These are phyloP conservation scores for Backusella australiensis DNA, from an alignment of 192 early-diverging fungal species.

Conservation along the genomic window DNA sequence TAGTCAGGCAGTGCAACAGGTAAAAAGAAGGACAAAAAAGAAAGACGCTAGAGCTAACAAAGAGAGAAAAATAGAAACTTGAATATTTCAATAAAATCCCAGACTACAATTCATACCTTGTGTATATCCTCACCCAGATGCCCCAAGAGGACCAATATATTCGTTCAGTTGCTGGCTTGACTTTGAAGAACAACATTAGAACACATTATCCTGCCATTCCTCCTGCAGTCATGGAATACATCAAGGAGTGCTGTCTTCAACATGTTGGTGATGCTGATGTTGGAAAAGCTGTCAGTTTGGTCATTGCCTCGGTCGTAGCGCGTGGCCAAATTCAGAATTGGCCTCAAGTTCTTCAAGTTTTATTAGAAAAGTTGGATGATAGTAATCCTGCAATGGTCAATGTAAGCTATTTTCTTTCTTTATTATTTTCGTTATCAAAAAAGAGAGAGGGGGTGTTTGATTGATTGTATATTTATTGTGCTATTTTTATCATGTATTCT, in stretches of 20 bases:
- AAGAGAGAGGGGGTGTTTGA: background rate
- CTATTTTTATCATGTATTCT: background rate
- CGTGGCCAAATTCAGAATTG: slow-evolving; percentile 69
- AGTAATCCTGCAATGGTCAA: slow-evolving; percentile 71
- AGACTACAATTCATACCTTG: slow-evolving; percentile 92
- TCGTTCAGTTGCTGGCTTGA: slow-evolving; percentile 86
- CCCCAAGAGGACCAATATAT: slow-evolving; percentile 67
- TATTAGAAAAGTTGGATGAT: slow-evolving; percentile 79
- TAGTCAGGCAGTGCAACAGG: slow-evolving; percentile 73
- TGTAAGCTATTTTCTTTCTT: slow-evolving; percentile 42
- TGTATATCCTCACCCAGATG: slow-evolving; percentile 81
- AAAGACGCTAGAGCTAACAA: background rate
- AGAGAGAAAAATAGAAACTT: slow-evolving; percentile 53
- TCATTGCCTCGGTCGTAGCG: slow-evolving; percentile 85
- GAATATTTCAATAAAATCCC: slow-evolving; percentile 81
- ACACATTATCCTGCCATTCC: slow-evolving; percentile 55
- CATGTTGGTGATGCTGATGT: slow-evolving; percentile 73
- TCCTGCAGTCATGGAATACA: slow-evolving; percentile 45
- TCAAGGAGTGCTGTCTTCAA: slow-evolving; percentile 34
- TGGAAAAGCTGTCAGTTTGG: slow-evolving; percentile 79
- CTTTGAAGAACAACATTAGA: slow-evolving; percentile 81
- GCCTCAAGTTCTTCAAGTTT: slow-evolving; percentile 77
- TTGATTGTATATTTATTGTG: background rate
- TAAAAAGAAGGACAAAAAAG: slow-evolving; percentile 30
- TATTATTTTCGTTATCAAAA: too few relatives aligned